phyloP scores from a whole-genome alignment of 1,284 basidiomycete genomes.

The Trametes polyzona region DNA sequence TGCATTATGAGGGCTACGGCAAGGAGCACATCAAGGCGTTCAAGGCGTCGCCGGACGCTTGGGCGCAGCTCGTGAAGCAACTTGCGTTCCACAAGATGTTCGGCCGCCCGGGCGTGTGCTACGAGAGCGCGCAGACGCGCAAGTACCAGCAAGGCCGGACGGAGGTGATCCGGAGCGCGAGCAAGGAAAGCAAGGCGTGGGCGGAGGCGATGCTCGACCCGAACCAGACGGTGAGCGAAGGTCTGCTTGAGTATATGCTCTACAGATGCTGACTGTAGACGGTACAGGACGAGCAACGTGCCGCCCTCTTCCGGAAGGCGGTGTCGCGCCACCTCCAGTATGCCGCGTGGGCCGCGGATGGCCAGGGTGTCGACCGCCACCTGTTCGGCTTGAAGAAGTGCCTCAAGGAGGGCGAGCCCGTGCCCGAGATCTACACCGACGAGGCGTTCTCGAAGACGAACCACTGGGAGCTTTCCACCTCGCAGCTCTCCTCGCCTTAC shows the following conservation, averaged over 20 bases:
- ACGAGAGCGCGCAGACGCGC: constrained; percentile 94
- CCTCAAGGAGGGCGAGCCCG: constrained; percentile 73
- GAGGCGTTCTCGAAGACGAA: constrained; percentile 69
- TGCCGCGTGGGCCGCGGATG: constrained; percentile 90
- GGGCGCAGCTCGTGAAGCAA: constrained; percentile 95
- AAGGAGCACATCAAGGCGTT: constrained; percentile 89
- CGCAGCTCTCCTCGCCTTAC: constrained; percentile 82
- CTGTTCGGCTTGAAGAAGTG: constrained; percentile 92
- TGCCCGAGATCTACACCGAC: constrained; percentile 85
- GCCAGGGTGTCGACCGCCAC: constrained; percentile 95
- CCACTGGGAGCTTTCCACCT: constrained; percentile 95
- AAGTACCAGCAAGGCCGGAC: constrained; percentile 93
- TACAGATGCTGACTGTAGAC: constrained; percentile 9
- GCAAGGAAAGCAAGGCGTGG: constrained; percentile 85
- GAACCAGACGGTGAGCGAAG: constrained; percentile 49
- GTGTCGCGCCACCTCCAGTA: constrained; percentile 87
- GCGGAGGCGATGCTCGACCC: constrained; percentile 86
- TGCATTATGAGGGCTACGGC: constrained; percentile 93
- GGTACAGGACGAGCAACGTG: constrained; percentile 64
- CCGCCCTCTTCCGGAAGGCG: constrained; percentile 78
- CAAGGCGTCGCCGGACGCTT: constrained; percentile 92
- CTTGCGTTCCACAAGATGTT: constrained; percentile 92
- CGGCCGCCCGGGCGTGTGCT: constrained; percentile 81
- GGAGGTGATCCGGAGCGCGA: constrained; percentile 90
- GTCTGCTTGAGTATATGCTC: constrained; percentile 22